Evolutionary conservation across 495 filamentous ascomycete species (phyloP), one percentile per base, ranked within the genome.

Genomic region (Bacidia rubella): DNA sequence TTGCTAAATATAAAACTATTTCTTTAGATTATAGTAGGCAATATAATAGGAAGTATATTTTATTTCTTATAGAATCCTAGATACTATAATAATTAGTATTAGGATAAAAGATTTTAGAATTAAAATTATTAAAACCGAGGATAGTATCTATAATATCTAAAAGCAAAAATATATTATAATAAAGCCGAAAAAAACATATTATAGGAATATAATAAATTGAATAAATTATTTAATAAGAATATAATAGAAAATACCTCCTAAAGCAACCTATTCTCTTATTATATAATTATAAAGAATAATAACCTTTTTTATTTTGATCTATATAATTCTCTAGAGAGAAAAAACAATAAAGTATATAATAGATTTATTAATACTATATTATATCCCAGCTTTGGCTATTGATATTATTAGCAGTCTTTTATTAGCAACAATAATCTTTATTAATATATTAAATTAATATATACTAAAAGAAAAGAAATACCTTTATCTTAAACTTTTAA

Each of bases 41-140:
- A 35, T 35, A 35, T 35, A 35, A 7, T 35, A 35, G 29, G 29
- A 54, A 42, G 7, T 25, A 52, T 52, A 46, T n/a, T 52, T 24
- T 44, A 12, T 23, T 19, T 19, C 5, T 44, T 19, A 19, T 9
- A 44, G 5, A 7, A 44, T 19, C 19, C 9, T 9, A 7, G 5
- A 7, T 44, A 19, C 5, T 44, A 9, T 44, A 19, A 44, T 44
- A 7, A 44, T 5, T 9, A 19, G 9, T 44, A 44, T 44, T 44
- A 9, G 9, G 9, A 44, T 44, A 19, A 19, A 7, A 19, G 21
- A 7, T 44, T 7, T 44, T 44, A 44, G 9, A 19, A 44, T 19
- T 44, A 44, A 19, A 19, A 19, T 44, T 9, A 19, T 44, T 44
- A 39, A 10, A 10, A 39, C n/a, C n/a, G n/a, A 10, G 10, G n/a